A percentile compares a stretch with the other conserved stretches of the same genome.
Conservation (phyloP, 345 rosid genomes). For the Dovyalis caffra region DNA sequence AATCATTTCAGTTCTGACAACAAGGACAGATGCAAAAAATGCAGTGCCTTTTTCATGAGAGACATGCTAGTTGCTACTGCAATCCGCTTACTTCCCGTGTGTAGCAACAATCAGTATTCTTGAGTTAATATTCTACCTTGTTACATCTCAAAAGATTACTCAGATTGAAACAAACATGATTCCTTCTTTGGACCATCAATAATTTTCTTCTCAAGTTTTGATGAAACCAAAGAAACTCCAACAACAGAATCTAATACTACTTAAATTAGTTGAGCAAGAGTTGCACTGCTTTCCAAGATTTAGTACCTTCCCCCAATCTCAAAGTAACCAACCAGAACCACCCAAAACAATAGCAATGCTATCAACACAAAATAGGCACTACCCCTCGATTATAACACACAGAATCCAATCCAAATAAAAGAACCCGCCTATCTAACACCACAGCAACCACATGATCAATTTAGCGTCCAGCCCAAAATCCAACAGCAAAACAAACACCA, state of each 20-base stretch:
- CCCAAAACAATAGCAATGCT: background rate
- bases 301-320: background rate
- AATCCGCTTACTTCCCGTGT: slow-evolving; percentile 1
- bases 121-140: background rate
- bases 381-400: too few relatives aligned
- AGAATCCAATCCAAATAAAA: slow-evolving; percentile 1
- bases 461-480: background rate
- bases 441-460: background rate
- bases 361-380: background rate
- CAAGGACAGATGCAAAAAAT: background rate
- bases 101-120: background rate
- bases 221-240: background rate
- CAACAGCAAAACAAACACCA: background rate
- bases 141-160: background rate
- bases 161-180: background rate
- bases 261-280: background rate
- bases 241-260: background rate
- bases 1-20: background rate
- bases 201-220: background rate
- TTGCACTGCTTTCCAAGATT: slow-evolving; percentile 3
- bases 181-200: background rate
- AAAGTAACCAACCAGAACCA: slow-evolving; percentile 6
- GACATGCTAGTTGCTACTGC: background rate
- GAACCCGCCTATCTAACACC: background rate
- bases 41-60: background rate